phyloP scores from a whole-genome alignment of 805 yeast genomes.

The Kluyveromyces starmeri region DNA sequence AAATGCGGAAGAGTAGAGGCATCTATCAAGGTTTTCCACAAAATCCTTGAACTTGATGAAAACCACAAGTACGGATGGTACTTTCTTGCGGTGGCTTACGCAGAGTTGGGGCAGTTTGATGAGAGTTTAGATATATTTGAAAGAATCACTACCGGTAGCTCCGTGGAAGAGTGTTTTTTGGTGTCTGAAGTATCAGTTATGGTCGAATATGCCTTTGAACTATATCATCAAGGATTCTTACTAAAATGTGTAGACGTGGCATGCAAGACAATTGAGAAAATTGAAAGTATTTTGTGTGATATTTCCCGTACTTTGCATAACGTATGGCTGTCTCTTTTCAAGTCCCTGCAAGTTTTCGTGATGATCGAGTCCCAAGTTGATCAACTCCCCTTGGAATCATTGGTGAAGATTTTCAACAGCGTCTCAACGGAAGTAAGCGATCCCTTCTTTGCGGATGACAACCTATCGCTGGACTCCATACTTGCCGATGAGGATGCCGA shows the following conservation, averaged over 20 bases:
- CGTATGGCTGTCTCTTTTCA: conserved; percentile 61
- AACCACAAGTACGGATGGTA: conserved; percentile 55
- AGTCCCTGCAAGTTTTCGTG: conserved; percentile 45
- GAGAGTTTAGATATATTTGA: conserved; percentile 45
- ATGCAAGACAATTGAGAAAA: conserved; percentile 34
- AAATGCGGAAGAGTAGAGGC: conserved; percentile 83
- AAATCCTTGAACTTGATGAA: conserved; percentile 47
- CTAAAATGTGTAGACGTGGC: conserved; percentile 53
- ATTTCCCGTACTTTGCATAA: conserved; percentile 33
- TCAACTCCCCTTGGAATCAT: conserved; percentile 39
- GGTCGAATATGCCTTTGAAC: conserved; percentile 43
- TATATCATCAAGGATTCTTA: conserved; percentile 51
- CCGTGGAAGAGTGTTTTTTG: conserved; percentile 43
- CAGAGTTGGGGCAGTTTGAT: conserved; percentile 57
- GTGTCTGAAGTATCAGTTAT: conserved; percentile 50
- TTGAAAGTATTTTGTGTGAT: conserved; percentile 13
- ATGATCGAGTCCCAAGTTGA: conserved; percentile 45
- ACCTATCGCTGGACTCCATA: conserved; percentile 12
- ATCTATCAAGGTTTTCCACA: conserved; percentile 69
- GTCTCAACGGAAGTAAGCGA: conserved; percentile 10
- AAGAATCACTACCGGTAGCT: conserved; percentile 33
- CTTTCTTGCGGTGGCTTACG: conserved; percentile 55
- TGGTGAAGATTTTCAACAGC: conserved; percentile 25
- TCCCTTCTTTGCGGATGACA: conserved; percentile 27
- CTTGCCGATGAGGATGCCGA: conserved; percentile 19